These are phyloP conservation scores for Psilocybe cubensis DNA, from an alignment of 768 basidiomycete genomes.

Conservation along the genomic window DNA sequence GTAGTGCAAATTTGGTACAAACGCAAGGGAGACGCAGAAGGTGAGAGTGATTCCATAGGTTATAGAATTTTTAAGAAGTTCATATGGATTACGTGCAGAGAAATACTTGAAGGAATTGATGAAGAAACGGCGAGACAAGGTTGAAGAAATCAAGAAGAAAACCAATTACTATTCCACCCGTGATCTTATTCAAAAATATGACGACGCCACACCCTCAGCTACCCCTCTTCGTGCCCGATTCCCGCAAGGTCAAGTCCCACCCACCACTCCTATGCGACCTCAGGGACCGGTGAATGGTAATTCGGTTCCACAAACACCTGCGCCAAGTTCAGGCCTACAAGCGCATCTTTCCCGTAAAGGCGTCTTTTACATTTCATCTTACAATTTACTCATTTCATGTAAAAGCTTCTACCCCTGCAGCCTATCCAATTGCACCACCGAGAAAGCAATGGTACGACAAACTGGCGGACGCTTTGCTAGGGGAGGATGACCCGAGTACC, in stretches of 20 bases:
- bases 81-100: constrained; percentile 49
- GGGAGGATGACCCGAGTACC: constrained; percentile 63
- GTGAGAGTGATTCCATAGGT: constrained; percentile 44
- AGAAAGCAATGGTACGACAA: constrained; percentile 88
- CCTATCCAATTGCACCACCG: constrained; percentile 45
- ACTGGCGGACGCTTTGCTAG: constrained; percentile 83
- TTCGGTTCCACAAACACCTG: constrained; percentile 26
- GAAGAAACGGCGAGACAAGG: constrained; percentile 79
- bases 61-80: background rate
- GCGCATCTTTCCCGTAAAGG: constrained; percentile 32
- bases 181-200: constrained; percentile 89
- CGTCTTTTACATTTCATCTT: background rate
- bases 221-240: constrained; percentile 49
- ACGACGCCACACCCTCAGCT: constrained; percentile 51
- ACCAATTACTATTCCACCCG: constrained; percentile 95
- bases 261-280: constrained; percentile 36
- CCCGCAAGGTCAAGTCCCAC: constrained; percentile 28
- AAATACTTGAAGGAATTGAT: constrained; percentile 73
- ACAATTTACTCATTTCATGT: constrained; percentile 2
- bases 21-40: constrained; percentile 79
- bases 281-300: constrained; percentile 22
- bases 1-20: constrained; percentile 87
- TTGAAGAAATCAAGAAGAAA: constrained; percentile 97
- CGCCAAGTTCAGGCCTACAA: constrained; percentile 24
- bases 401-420: constrained; percentile 31